Conservation (phyloP, 176 grass and related monocot species). For the Bonia amplexicaulis region DNA sequence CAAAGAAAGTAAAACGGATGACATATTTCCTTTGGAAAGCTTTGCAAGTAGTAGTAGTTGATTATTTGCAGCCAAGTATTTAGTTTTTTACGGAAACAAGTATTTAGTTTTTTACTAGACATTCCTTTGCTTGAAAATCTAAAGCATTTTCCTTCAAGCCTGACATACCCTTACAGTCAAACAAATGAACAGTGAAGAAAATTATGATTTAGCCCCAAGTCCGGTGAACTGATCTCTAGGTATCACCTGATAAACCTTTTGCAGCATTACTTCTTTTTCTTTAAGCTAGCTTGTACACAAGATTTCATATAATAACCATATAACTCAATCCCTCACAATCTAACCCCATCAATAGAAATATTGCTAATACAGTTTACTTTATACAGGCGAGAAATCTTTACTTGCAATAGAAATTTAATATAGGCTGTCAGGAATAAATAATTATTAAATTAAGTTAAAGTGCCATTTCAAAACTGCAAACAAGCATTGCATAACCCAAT, state of each 20-base stretch:
- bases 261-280: not conserved
- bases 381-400: not conserved
- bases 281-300: not conserved
- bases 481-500: not conserved
- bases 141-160: not conserved
- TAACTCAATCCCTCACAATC: not conserved
- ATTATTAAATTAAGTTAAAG: not conserved
- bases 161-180: not conserved
- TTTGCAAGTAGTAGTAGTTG: not conserved
- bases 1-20: not conserved
- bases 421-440: not conserved
- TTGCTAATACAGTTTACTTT: not conserved
- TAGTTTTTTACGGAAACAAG: too few species aligned
- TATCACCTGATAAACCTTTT: not conserved
- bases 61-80: not conserved
- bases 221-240: not conserved
- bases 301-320: not conserved
- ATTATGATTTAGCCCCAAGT: not conserved
- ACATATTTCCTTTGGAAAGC: not conserved
- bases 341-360: not conserved
- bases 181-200: not conserved
- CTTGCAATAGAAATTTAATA: not conserved
- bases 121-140: not conserved
- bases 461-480: not conserved
- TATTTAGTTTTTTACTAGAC: not conserved